Percentiles rank a stretch among this genome's conserved stretches.
Conservation (phyloP, 2,329 filamentous ascomycete species). For the Lanzia echinophila region DNA sequence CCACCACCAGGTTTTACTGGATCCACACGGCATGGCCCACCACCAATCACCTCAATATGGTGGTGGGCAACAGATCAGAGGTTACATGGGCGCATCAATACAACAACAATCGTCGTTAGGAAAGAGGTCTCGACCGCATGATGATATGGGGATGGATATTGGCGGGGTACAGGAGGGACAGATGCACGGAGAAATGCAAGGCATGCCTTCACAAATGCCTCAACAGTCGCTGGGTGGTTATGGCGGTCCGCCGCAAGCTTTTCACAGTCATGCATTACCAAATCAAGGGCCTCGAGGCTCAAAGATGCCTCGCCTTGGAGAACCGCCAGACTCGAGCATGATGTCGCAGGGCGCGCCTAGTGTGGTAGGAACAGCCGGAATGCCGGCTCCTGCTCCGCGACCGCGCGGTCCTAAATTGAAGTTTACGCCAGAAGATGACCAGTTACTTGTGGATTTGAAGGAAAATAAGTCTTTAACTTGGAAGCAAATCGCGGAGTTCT, state of each 20-base stretch:
- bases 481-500: slow-evolving; percentile 97
- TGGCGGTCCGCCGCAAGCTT: slow-evolving; percentile 34
- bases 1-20: slow-evolving; percentile 48
- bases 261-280: slow-evolving; percentile 74
- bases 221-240: slow-evolving; percentile 46
- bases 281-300: slow-evolving; percentile 59
- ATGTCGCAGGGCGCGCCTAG: slow-evolving; percentile 60
- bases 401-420: slow-evolving; percentile 87
- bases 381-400: slow-evolving; percentile 74
- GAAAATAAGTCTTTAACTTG: slow-evolving; percentile 92
- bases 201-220: slow-evolving; percentile 49
- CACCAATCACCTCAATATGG: slow-evolving; percentile 40
- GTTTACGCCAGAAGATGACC: slow-evolving; percentile 88
- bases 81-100: slow-evolving; percentile 37
- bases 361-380: slow-evolving; percentile 78
- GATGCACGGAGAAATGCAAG: slow-evolving; percentile 32
- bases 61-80: slow-evolving; percentile 43
- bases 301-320: slow-evolving; percentile 59
- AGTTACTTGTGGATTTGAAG: slow-evolving; percentile 80
- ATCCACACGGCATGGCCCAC: slow-evolving; percentile 47
- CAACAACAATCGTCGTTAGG: slow-evolving; percentile 27
- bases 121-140: slow-evolving; percentile 45
- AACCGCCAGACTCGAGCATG: slow-evolving; percentile 35
- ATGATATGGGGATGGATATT: slow-evolving; percentile 47
- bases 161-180: slow-evolving; percentile 39